These are phyloP conservation scores for Casuarina equisetifolia DNA, from an alignment of 306 rosid species.

Conservation along the genomic window DNA sequence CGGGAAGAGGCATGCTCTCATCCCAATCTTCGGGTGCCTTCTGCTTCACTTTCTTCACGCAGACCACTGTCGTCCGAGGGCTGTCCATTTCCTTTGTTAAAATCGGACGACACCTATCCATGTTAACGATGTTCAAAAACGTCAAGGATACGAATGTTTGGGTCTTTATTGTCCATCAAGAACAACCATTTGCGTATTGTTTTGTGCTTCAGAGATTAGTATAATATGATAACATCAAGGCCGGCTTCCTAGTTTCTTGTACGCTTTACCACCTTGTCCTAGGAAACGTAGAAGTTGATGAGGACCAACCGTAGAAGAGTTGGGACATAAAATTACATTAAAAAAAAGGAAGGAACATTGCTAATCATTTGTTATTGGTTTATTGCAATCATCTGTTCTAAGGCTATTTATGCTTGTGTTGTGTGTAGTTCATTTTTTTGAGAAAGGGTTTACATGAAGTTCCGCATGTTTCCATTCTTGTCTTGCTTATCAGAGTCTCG, in stretches of 20 bases:
- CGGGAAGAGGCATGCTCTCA: constrained; percentile 72
- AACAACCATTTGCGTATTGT: constrained; percentile 8
- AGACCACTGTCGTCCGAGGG: constrained; percentile 35
- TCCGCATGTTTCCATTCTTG: no score
- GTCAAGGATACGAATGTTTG: constrained; percentile 26
- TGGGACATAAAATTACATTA: no score
- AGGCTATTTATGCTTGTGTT: no score
- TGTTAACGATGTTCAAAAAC: constrained; percentile 20
- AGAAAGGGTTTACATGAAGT: no score
- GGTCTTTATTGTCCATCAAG: constrained; percentile 17
- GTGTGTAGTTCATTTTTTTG: no score
- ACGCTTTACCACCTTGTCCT: neutral
- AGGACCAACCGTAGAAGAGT: no score
- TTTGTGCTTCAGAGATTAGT: constrained; percentile 17
- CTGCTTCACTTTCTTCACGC: constrained; percentile 73
- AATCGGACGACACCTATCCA: neutral
- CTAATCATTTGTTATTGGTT: no score
- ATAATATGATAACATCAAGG: constrained; percentile 8
- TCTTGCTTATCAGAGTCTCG: no score
- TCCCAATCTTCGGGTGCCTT: constrained; percentile 64
- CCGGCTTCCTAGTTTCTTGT: constrained; percentile 2
- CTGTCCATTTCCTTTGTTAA: constrained; percentile 34
- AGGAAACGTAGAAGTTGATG: neutral
- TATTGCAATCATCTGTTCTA: no score
- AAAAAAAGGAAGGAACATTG: no score